Evolutionary conservation across 225 moss, liverwort and hornwort genomes (phyloP), one percentile per base, ranked within the genome.

Genomic region (Ulota crispa): DNA sequence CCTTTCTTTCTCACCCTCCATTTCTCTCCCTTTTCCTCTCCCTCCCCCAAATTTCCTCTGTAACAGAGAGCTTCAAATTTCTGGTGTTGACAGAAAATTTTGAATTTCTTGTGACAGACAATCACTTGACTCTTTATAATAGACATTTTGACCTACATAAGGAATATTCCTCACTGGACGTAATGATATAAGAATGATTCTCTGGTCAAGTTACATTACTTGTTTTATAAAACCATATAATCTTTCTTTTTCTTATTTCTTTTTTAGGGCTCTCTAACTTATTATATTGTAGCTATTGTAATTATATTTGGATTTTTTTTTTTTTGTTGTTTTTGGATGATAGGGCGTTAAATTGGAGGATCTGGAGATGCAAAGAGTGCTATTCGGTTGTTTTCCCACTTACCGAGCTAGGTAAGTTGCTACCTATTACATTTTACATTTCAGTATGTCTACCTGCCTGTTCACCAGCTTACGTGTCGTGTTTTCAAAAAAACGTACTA

Each of bases 301-400:
- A 34, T 79, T 80, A 5, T 5, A 27, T 77, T 72, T 80, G 3
- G 37, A 80, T n/a, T n/a, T 76, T n/a, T 41, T 31, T 31, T 27
- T 65, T 28, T 59, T 68, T 45, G 45, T 12, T 14, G 45, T 45
- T 45, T 45, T 59, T 42, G 20, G 6, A 13, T 54, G 26, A 72
- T 82, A 97, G 97, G 94, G 91, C 56, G 92, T 99, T 50, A 89
- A 96, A 83, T 81, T 99, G 53, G 93, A 99, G 68, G 92, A 96
- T 74, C 60, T 99, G 79, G 80, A 92, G 65, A 84, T 99, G 66
- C 72, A 83, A 26, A 87, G 92, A 86, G 96, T 96, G 39, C 81
- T 99, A 9, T 93, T 96, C 78, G 99, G 99, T 59, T 82, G 91
- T 75, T 99, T 99, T 82, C 92, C 96, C 11, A 96, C 99, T 5